A percentile compares a stretch with the other conserved stretches of the same genome.
phyloP scores from a whole-genome alignment of 768 basidiomycete genomes.

The Tephrocybe sp. region DNA sequence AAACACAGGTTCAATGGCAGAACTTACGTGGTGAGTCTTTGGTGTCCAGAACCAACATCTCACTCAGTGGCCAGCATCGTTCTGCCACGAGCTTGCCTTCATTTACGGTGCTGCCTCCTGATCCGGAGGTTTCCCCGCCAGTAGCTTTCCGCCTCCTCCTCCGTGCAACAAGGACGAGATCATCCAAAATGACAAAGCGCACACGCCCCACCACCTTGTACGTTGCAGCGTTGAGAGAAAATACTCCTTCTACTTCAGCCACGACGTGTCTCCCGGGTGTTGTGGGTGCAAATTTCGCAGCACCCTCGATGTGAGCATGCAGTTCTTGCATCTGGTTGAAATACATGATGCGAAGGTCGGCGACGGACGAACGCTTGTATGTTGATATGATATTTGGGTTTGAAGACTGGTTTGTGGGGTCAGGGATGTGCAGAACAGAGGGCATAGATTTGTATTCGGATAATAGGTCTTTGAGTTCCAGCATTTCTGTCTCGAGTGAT shows the following conservation, averaged over 20 bases:
- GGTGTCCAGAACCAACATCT: slow-evolving; percentile 93
- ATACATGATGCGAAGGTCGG: slow-evolving; percentile 91
- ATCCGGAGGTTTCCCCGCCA: slow-evolving; percentile 30
- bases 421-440: slow-evolving; percentile 87
- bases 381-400: slow-evolving; percentile 38
- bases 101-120: slow-evolving; percentile 42
- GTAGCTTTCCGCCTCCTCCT: slow-evolving; percentile 64
- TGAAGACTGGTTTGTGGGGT: slow-evolving; percentile 62
- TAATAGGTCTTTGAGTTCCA: slow-evolving; percentile 91
- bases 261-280: slow-evolving; percentile 91
- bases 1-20: background rate
- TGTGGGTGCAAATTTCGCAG: slow-evolving; percentile 91
- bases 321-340: slow-evolving; percentile 92
- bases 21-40: slow-evolving; percentile 90
- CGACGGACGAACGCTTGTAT: slow-evolving; percentile 84
- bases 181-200: slow-evolving; percentile 88
- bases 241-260: slow-evolving; percentile 78
- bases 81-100: slow-evolving; percentile 89
- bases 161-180: slow-evolving; percentile 85
- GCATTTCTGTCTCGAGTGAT: slow-evolving; percentile 94
- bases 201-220: slow-evolving; percentile 90
- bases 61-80: slow-evolving; percentile 88
- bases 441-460: slow-evolving; percentile 98
- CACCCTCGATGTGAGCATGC: slow-evolving; percentile 89
- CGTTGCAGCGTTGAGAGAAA: slow-evolving; percentile 89